A percentile compares a stretch with the other conserved stretches of the same genome.
These are phyloP conservation scores for Kuraishia hungarica DNA, from an alignment of 805 yeast genomes.

Conservation along the genomic window DNA sequence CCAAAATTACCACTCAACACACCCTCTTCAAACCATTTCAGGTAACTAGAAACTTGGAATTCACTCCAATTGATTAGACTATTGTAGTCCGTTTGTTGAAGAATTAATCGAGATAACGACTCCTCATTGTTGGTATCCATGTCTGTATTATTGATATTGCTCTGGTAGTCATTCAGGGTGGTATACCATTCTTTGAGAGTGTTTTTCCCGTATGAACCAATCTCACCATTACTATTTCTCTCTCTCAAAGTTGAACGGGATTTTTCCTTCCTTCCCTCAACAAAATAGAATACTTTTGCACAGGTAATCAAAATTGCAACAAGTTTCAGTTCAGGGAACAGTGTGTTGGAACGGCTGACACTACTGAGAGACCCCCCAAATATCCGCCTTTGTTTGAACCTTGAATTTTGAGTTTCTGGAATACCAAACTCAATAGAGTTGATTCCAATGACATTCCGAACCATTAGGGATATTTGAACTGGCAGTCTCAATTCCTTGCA, in stretches of 20 bases:
- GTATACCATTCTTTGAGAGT: conserved; percentile 16
- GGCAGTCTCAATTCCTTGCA: conserved; percentile 39
- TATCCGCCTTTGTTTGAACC: background rate
- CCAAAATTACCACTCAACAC: conserved; percentile 11
- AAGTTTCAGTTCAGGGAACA: conserved; percentile 31
- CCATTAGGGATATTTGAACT: conserved; percentile 33
- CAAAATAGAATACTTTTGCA: conserved; percentile 23
- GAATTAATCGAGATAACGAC: conserved; percentile 13
- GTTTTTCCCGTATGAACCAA: conserved; percentile 7
- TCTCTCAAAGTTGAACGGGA: background rate
- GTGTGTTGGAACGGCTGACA: conserved; percentile 3
- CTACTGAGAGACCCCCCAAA: background rate
- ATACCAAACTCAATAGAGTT: conserved; percentile 7
- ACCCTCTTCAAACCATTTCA: conserved; percentile 38
- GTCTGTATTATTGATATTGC: conserved; percentile 4
- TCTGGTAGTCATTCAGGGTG: background rate
- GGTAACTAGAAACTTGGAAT: conserved; percentile 34
- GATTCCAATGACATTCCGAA: conserved; percentile 18
- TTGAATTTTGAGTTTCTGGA: background rate
- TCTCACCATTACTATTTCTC: conserved; percentile 11
- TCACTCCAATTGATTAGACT: conserved; percentile 41
- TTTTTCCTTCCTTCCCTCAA: background rate
- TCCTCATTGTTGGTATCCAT: background rate
- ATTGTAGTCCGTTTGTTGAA: conserved; percentile 18
- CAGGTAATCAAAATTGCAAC: conserved; percentile 23